phyloP scores from a whole-genome alignment of 345 rosid species.

The Eucalyptus guilfoylei region DNA sequence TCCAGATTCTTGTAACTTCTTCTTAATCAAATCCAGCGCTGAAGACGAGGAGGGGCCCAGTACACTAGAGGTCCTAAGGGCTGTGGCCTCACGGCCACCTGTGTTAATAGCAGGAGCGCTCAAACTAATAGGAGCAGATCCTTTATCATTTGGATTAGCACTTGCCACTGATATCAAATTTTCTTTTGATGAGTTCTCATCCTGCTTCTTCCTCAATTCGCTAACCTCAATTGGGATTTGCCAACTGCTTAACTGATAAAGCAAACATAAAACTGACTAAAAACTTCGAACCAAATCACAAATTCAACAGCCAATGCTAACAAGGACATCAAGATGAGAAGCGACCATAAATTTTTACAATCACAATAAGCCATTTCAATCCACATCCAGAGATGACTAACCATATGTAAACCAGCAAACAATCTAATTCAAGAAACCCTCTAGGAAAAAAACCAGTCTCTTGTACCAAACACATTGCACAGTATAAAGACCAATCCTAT shows the following conservation, averaged over 20 bases:
- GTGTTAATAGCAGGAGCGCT: constrained; percentile 70
- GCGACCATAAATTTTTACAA: not conserved
- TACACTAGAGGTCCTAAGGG: constrained; percentile 39
- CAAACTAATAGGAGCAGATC: constrained; percentile 39
- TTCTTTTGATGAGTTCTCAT: constrained; percentile 35
- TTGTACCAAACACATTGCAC: not conserved
- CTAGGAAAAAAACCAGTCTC: not conserved
- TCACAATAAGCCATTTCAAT: not conserved
- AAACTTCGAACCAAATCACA: not conserved
- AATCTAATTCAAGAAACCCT: not conserved
- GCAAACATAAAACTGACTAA: not conserved
- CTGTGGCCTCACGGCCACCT: constrained; percentile 77
- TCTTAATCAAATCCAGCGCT: constrained; percentile 86
- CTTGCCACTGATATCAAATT: constrained; percentile 15
- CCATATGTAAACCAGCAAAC: not conserved
- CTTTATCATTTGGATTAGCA: constrained; percentile 41
- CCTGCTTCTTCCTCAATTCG: constrained; percentile 60
- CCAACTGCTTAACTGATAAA: constrained; percentile 86
- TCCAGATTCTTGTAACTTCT: constrained; percentile 84
- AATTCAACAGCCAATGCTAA: not conserved
- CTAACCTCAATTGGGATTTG: constrained; percentile 79
- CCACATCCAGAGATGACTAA: not conserved
- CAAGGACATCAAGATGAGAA: not conserved
- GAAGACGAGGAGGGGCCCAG: constrained; percentile 44
- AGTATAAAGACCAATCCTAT: not conserved